These are phyloP conservation scores for Ustilago cynodontis DNA, from an alignment of 1,284 basidiomycete species.

Conservation along the genomic window DNA sequence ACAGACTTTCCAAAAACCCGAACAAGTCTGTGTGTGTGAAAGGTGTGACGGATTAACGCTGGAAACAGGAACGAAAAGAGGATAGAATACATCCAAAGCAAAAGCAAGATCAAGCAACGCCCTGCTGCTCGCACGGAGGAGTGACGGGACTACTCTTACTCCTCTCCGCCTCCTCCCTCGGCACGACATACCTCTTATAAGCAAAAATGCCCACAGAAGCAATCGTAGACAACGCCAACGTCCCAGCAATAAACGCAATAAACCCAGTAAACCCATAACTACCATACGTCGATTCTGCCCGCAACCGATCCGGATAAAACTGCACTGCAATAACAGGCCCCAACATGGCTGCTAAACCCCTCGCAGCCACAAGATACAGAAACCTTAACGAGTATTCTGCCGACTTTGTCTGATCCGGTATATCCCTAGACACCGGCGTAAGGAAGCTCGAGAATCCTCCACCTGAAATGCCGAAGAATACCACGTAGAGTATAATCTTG, in stretches of 20 bases:
- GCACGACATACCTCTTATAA: slow-evolving; percentile 13
- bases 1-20: background rate
- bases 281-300: slow-evolving; percentile 16
- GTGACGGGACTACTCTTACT: slow-evolving; percentile 8
- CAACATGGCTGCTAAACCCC: slow-evolving; percentile 51
- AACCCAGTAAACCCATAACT: slow-evolving; percentile 38
- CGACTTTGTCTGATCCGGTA: slow-evolving; percentile 17
- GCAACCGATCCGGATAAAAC: slow-evolving; percentile 43
- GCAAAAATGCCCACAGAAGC: slow-evolving; percentile 22
- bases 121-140: slow-evolving; percentile 11
- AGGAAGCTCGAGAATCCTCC: slow-evolving; percentile 44
- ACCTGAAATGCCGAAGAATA: slow-evolving; percentile 54
- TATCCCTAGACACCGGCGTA: slow-evolving; percentile 41
- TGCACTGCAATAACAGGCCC: slow-evolving; percentile 59
- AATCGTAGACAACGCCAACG: slow-evolving; percentile 26
- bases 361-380: slow-evolving; percentile 35
- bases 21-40: no score
- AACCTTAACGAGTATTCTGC: slow-evolving; percentile 36
- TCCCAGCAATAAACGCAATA: slow-evolving; percentile 39
- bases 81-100: background rate
- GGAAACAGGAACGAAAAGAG: no score
- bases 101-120: background rate
- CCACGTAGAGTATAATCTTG: slow-evolving; percentile 54
- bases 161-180: slow-evolving; percentile 6
- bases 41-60: no score